These are phyloP conservation scores for Helenozyma rhizophorensis DNA, from an alignment of 805 yeast genomes.

Conservation along the genomic window DNA sequence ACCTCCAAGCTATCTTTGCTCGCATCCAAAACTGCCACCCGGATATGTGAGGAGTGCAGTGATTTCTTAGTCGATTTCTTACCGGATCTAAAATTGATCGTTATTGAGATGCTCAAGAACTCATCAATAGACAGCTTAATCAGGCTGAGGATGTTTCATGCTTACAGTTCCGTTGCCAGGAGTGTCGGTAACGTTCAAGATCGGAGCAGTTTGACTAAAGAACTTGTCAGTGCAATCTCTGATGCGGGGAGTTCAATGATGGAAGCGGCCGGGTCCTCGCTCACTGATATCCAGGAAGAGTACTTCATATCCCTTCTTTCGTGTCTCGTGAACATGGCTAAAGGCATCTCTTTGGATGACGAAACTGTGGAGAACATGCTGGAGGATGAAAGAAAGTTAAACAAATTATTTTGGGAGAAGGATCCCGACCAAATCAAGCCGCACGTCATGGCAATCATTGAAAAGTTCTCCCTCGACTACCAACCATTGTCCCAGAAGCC, in stretches of 20 bases:
- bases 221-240: slow-evolving; percentile 19
- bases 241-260: slow-evolving; percentile 8
- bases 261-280: slow-evolving; percentile 11
- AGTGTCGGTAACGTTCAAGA: slow-evolving; percentile 43
- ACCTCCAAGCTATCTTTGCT: slow-evolving; percentile 40
- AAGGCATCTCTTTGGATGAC: slow-evolving; percentile 61
- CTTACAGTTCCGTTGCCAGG: slow-evolving; percentile 61
- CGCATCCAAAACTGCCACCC: slow-evolving; percentile 51
- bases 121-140: slow-evolving; percentile 39
- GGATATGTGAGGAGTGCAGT: slow-evolving; percentile 54
- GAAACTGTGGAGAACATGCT: slow-evolving; percentile 37
- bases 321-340: slow-evolving; percentile 68
- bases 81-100: slow-evolving; percentile 45
- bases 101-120: slow-evolving; percentile 44
- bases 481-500: slow-evolving; percentile 37
- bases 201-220: slow-evolving; percentile 20
- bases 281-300: slow-evolving; percentile 29
- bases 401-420: slow-evolving; percentile 40
- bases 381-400: slow-evolving; percentile 24
- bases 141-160: slow-evolving; percentile 55
- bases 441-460: slow-evolving; percentile 37
- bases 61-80: slow-evolving; percentile 35
- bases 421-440: slow-evolving; percentile 46
- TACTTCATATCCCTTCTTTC: slow-evolving; percentile 54
- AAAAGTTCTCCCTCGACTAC: slow-evolving; percentile 38